Evolutionary conservation across 1,284 basidiomycete species (phyloP), one percentile per base, ranked within the genome.

Genomic region (Pisolithus thermaeus): DNA sequence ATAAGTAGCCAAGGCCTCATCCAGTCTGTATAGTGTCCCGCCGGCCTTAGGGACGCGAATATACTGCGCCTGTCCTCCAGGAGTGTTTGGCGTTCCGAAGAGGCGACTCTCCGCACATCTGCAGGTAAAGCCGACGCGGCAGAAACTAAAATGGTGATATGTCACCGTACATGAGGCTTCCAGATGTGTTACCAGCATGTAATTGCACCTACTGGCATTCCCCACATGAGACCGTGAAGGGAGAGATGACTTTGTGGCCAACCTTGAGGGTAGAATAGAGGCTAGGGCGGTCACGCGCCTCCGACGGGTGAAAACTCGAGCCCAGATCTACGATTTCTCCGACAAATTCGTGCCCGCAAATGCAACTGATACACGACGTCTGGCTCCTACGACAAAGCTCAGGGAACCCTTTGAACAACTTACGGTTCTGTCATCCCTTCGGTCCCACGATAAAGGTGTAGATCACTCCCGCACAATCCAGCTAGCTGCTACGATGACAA

Each of bases 1-100:
- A 49, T 62, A 54, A 60, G 70, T 25, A 60, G 70, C 63, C 65
- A 73, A 27, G 67, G 74, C 45, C 32, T 78, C 72, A 52, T 74
- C 76, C 38, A 90, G 73, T 54, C 78, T 83, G 72, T 86, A 90
- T 6, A 92, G 75, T 0, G 87, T 90, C 18, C 87, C 87, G 25
- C 90, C 90, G 1, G 86, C 90, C 52, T 79, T 79, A 6, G 90
- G 90, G 11, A 92, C 82, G 27, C 86, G 81, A 3, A 92, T 78
- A 65, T 87, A 96, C 68, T 94, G 91, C 0, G 92, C 92, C 72
- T 96, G 93, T 1, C 83, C 90, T 11, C 92, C 93, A 7, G 86
- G 83, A 1, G 92, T 77, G 9, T 68, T 62, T 0, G 85, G 81
- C 32, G 81, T 82, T 36, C 92, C 92, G 63, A 93, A 89, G 8